phyloP scores from a whole-genome alignment of 2,329 filamentous ascomycete species.

The Beauveria sp. region DNA sequence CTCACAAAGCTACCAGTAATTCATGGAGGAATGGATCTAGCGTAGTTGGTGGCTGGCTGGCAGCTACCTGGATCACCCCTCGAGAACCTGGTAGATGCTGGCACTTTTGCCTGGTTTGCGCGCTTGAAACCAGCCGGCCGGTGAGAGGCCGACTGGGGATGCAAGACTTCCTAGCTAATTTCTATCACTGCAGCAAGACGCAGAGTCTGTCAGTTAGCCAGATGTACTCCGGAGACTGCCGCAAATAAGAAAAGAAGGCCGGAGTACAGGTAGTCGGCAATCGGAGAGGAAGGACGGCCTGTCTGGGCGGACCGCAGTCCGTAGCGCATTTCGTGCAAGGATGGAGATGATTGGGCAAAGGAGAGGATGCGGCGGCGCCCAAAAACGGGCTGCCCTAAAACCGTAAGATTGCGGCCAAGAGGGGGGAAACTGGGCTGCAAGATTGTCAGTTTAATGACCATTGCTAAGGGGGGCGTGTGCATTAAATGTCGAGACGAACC shows the following conservation, averaged over 20 bases:
- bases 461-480: neutral
- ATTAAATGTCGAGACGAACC: neutral
- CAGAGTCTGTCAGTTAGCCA: no score
- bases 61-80: neutral
- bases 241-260: neutral
- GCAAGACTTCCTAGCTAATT: neutral
- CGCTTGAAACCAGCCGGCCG: no score
- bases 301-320: neutral
- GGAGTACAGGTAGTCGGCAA: neutral
- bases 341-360: neutral
- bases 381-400: neutral
- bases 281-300: neutral
- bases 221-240: neutral
- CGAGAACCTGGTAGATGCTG: neutral
- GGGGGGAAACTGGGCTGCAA: neutral
- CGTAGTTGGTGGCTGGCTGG: neutral
- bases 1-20: neutral
- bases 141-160: neutral
- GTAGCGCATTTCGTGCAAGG: neutral
- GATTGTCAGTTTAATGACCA: neutral
- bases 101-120: no score
- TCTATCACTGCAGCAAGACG: no score
- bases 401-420: conserved; percentile 7
- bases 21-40: neutral
- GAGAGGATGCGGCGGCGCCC: neutral